Base-by-base conservation (phyloP, 2,329 filamentous ascomycete genomes). In the Penicillium sp. region DNA sequence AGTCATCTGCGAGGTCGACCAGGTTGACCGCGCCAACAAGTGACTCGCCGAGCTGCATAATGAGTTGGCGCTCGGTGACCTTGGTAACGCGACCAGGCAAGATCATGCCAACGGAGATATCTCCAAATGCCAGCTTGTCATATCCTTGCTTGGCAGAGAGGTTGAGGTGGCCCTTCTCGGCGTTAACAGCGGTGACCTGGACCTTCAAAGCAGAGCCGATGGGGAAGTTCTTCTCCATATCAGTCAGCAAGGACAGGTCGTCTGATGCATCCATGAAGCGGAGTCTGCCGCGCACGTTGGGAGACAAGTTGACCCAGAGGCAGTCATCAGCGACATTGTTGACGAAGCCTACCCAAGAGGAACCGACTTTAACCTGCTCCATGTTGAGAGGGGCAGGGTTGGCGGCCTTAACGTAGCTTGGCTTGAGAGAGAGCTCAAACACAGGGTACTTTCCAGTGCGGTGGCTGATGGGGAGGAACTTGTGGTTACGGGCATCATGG, bases 391-490 rank as follows among this genome's bases (percentile, higher is more conserved):
- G 78, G 52, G 86, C 81, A 40, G 87, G 73, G 57, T 89, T 83
- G 56, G 71, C 73, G n/a, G 77, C 72, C 44, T 78, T 63, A 39
- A 82, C 68, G 56, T 79, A 77, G 51, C 84, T 88, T 34, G 85
- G 82, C 76, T 92, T 97, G 4, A 89, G 84, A 4, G 92, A 94
- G 51, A 97, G 82, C 72, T 99, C 94, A 58, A 93, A 89, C 2
- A 96, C 88, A 0, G 85, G 79, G 44, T 88, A 87, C 72, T 92
- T 92, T 55, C 86, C 87, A 47, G 87, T 86, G 52, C 92, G 85
- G 75, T 97, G 93, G 38, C 89, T 90, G 67, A 99, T 90, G 2
- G 94, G 92, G 41, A 99, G 81, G 78, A 96, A 99, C 45, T 89
- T 87, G 75, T 97, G 91, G 66, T 91, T 95, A 64, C 89, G 87